Conservation (phyloP, 371 early-diverging fungal species). For the Sanchytrium tribonematis region DNA sequence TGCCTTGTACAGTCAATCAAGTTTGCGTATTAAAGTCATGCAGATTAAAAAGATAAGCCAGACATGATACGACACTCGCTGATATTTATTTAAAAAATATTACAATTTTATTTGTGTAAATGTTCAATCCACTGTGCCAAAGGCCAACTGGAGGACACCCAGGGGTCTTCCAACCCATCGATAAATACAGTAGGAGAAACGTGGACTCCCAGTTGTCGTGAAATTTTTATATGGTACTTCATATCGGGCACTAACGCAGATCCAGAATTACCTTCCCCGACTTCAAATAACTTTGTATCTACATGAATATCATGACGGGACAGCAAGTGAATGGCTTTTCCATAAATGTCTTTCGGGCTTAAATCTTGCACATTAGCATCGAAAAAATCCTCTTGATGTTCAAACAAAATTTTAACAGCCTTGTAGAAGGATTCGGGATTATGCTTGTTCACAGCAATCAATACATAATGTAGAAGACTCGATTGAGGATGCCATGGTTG, state of each 20-base stretch:
- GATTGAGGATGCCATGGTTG: slow-evolving; percentile 58
- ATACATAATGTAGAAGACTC: slow-evolving; percentile 41
- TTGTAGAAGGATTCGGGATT: slow-evolving; percentile 23
- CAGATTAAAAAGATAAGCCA: no score
- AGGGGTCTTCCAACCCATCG: slow-evolving; percentile 35
- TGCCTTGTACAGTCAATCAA: no score
- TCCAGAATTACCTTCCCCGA: slow-evolving; percentile 14
- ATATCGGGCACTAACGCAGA: slow-evolving; percentile 28
- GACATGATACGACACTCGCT: no score
- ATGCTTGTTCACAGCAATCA: slow-evolving; percentile 39
- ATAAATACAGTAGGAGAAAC: slow-evolving; percentile 40
- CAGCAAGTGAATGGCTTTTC: slow-evolving; percentile 21
- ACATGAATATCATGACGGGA: no score
- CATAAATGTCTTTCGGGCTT: slow-evolving; percentile 21
- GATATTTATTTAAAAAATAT: no score
- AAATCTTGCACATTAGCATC: slow-evolving; percentile 28
- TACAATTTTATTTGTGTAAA: no score
- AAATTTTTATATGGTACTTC: slow-evolving; percentile 31
- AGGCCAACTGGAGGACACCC: slow-evolving; percentile 36
- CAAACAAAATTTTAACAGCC: slow-evolving; percentile 28
- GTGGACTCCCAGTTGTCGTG: slow-evolving; percentile 41
- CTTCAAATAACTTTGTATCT: no score
- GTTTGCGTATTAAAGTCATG: no score
- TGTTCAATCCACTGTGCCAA: slow-evolving; percentile 34
- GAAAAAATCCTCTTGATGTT: slow-evolving; percentile 28